Base-by-base conservation (phyloP, 352 stramenopile species). In the Phytophthora citricola region DNA sequence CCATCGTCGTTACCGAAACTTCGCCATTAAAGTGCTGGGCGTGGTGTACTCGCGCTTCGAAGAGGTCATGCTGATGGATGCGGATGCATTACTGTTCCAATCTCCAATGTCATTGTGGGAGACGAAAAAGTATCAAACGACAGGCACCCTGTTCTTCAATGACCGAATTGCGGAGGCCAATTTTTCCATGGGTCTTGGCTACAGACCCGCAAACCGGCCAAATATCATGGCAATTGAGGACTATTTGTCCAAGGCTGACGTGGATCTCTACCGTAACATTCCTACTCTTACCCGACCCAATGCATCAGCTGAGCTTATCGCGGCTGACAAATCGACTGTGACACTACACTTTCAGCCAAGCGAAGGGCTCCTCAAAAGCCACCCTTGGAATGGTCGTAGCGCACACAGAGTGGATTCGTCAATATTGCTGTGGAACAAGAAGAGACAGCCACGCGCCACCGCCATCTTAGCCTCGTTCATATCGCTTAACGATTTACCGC, bases 41-140 rank as follows among this genome's bases (percentile, higher is more conserved):
- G 52, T 93, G 2, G 24, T 92, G 6, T 83, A 87, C 54, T 93
- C 86, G 11, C 72, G 63, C 6, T 92, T 94, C 41, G 58, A 82
- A 36, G 77, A 94, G 45, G 58, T 93, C 34, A 91, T 93, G 86
- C 58, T 93, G 22, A 50, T 93, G 26, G 86, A 94, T 71, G 85
- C 85, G 31, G 86, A 94, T 59, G 76, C 76, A 9, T 53, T 92
- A 36, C 79, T 92, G 52, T 79, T 94, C 47, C 73, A 89, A 41
- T 81, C 65, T 46, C 87, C 81, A 2, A 78, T 73, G 71, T 17
- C 32, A 41, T 59, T 93, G 8, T 92, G 80, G 78, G 71, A 87
- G 0, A 69, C 79, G 5, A 57, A 69, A 41, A 85, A 86, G 44
- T 90, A 81, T 53, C 59, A 65, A 17, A 58, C 54, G 9, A 90